Evolutionary conservation across 345 rosid species (phyloP).

Genomic region (Pseudoturritis turrita): DNA sequence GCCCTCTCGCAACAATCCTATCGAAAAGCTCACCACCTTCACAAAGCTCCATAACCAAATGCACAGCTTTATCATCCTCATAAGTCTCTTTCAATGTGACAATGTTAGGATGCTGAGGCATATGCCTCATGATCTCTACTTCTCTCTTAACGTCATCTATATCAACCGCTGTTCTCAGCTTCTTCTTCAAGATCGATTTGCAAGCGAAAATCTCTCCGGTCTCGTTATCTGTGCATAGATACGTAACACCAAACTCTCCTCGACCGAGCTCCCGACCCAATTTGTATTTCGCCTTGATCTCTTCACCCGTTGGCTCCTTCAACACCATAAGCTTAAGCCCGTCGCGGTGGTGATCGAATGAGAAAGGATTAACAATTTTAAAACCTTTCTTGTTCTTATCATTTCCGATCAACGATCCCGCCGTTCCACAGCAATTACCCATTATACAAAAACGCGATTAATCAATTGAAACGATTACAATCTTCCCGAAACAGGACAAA

Average conservation of each 20-base stretch:
- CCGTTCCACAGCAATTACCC: conserved; percentile 88
- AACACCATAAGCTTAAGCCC: conserved; percentile 54
- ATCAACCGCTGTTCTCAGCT: conserved; percentile 74
- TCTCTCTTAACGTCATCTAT: conserved; percentile 90
- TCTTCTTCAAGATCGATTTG: conserved; percentile 85
- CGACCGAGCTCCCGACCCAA: conserved; percentile 90
- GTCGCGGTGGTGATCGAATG: conserved; percentile 32
- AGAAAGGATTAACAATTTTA: conserved; percentile 58
- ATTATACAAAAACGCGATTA: too few species aligned
- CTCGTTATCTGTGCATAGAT: conserved; percentile 65
- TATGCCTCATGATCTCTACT: conserved; percentile 82
- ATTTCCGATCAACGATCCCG: conserved; percentile 14
- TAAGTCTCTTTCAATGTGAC: conserved; percentile 69
- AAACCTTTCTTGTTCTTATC: conserved; percentile 32
- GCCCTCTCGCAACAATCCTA: conserved; percentile 89
- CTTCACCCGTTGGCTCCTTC: conserved; percentile 72
- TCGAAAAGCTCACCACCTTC: conserved; percentile 95
- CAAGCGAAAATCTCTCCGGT: conserved; percentile 64
- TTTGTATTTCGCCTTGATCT: conserved; percentile 56
- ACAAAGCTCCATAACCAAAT: conserved; percentile 92
- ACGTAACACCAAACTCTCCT: conserved; percentile 86
- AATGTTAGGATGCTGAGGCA: conserved; percentile 69
- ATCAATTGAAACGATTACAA: too few species aligned
- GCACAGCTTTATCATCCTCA: conserved; percentile 89
- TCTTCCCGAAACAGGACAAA: too few species aligned